Conservation (phyloP, 1,284 basidiomycete species). For the Boletus sp. region DNA sequence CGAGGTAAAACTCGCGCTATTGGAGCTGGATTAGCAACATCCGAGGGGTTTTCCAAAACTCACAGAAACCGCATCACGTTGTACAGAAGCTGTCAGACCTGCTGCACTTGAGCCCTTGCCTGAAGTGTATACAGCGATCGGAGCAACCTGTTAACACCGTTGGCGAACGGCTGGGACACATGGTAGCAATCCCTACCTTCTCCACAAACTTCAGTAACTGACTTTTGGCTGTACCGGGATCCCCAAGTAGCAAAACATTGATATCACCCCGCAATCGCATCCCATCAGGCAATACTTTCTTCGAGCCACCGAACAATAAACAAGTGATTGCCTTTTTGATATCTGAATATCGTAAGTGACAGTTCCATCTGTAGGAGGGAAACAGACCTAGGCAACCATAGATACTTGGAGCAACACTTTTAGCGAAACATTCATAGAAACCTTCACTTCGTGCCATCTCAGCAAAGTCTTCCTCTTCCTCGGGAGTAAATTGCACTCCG, state of each 20-base stretch:
- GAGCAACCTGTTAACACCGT: conserved; percentile 65
- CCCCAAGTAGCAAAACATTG: conserved; percentile 93
- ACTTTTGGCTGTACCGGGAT: conserved; percentile 97
- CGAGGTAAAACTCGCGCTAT: conserved; percentile 96
- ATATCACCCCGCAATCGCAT: conserved; percentile 98
- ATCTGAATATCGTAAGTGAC: conserved; percentile 48
- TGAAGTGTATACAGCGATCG: conserved; percentile 96
- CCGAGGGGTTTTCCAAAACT: conserved; percentile 27
- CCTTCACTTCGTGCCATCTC: conserved; percentile 86
- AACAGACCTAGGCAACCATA: conserved; percentile 84
- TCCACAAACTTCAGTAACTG: conserved; percentile 98
- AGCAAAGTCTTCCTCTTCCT: conserved; percentile 95
- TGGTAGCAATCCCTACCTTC: conserved; percentile 54
- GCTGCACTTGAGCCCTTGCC: conserved; percentile 98
- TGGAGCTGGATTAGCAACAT: conserved; percentile 3
- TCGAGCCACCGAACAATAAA: conserved; percentile 95
- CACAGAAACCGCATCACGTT: conserved; percentile 88
- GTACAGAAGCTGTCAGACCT: conserved; percentile 96
- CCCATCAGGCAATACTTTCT: conserved; percentile 95
- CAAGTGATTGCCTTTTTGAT: conserved; percentile 98
- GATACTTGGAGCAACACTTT: conserved; percentile 95
- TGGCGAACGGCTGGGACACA: background rate
- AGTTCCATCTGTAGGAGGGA: background rate
- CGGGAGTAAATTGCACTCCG: conserved; percentile 83
- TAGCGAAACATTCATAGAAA: conserved; percentile 93